A percentile compares a stretch with the other conserved stretches of the same genome.
phyloP scores from a whole-genome alignment of 2,329 filamentous ascomycete genomes.

The Phyllosticta capitalensis region DNA sequence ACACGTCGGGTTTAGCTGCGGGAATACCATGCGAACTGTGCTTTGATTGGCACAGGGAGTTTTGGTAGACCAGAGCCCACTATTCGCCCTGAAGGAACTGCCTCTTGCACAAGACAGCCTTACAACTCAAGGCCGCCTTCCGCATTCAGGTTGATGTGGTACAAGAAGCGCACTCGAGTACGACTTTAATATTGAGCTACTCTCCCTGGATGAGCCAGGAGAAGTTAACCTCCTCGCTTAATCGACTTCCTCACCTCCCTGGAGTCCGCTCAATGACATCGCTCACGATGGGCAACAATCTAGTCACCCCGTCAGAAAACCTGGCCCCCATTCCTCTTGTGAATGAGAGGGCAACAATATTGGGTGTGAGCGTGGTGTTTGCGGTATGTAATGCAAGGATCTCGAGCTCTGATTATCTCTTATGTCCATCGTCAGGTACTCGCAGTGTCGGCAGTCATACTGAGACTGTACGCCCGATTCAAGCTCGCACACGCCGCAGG shows the following conservation, averaged over 20 bases:
- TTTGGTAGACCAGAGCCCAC: not conserved
- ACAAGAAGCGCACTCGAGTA: not conserved
- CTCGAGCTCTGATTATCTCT: not conserved
- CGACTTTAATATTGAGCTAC: not conserved
- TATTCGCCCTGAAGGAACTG: not conserved
- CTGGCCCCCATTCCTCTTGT: not conserved
- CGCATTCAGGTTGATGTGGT: not conserved
- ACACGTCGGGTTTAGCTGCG: not conserved
- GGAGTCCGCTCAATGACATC: not conserved
- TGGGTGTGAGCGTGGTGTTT: not conserved
- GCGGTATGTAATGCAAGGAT: not conserved
- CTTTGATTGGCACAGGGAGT: not conserved
- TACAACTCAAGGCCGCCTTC: not conserved
- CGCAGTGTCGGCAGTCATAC: not conserved
- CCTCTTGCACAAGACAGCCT: not conserved
- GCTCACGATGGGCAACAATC: not conserved
- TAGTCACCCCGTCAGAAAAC: not conserved
- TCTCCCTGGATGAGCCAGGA: not conserved
- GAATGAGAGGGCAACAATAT: not conserved
- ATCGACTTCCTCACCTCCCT: not conserved
- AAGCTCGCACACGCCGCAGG: slow-evolving; percentile 20
- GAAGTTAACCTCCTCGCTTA: not conserved
- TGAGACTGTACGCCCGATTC: not conserved
- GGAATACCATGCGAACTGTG: not conserved
- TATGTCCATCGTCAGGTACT: not conserved